These are phyloP conservation scores for Fusarium secorum DNA, from an alignment of 2,329 filamentous ascomycete species.

Conservation along the genomic window DNA sequence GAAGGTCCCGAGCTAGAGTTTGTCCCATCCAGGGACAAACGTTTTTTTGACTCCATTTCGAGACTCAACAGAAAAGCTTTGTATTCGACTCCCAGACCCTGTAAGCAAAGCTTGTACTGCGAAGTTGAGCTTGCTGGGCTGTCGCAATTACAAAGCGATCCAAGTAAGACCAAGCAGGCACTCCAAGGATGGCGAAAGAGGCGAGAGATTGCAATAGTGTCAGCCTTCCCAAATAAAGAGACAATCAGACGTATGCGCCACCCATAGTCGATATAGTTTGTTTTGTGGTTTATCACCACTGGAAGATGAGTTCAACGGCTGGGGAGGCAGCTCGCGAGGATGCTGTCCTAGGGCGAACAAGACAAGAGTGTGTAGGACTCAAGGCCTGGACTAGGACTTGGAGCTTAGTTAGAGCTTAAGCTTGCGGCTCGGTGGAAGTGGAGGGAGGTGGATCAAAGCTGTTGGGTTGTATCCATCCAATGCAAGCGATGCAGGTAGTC, in stretches of 20 bases:
- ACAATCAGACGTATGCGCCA: constrained; percentile 29
- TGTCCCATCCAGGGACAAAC: constrained; percentile 42
- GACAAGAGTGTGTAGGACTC: constrained; percentile 44
- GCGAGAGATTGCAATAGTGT: constrained; percentile 4
- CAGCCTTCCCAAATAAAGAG: background rate
- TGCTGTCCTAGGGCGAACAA: constrained; percentile 42
- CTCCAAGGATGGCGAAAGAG: constrained; percentile 6
- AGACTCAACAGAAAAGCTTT: background rate
- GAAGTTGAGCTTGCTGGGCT: background rate
- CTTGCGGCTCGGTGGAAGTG: constrained; percentile 34
- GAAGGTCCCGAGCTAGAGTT: constrained; percentile 40
- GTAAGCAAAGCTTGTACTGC: background rate
- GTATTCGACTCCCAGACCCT: background rate
- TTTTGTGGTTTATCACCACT: constrained; percentile 30
- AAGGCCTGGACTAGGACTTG: constrained; percentile 41
- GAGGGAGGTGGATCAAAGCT: background rate
- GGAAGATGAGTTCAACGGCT: constrained; percentile 8
- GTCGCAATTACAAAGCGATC: background rate
- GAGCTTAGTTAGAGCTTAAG: constrained; percentile 32
- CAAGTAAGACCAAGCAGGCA: background rate
- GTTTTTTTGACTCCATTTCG: constrained; percentile 46
- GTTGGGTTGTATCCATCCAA: constrained; percentile 10
- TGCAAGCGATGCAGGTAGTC: constrained; percentile 12
- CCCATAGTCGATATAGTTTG: constrained; percentile 37
- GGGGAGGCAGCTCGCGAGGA: constrained; percentile 42